Percentiles rank a stretch among this genome's conserved stretches.
Conservation (phyloP, 208 protist genomes). For the Wallacemonas sp. region DNA sequence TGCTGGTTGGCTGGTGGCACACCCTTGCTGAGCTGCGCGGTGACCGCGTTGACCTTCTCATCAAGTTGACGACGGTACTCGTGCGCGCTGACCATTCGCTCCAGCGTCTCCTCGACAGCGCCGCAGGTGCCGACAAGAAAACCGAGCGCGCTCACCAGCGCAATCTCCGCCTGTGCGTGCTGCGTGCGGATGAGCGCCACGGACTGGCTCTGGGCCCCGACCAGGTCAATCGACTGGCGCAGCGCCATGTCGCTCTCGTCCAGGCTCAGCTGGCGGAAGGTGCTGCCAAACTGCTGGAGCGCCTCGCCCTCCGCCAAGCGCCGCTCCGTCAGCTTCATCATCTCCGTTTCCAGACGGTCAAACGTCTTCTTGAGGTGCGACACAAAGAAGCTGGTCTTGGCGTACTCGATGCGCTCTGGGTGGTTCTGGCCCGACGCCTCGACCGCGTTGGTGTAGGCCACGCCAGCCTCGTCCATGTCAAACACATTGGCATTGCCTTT, state of each 20-base stretch:
- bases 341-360: constrained; percentile 42
- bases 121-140: constrained; percentile 87
- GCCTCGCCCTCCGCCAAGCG: constrained; percentile 14
- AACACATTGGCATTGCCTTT: background rate
- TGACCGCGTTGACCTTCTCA: constrained; percentile 25
- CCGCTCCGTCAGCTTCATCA: constrained; percentile 43
- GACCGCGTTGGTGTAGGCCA: background rate
- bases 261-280: constrained; percentile 47
- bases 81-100: constrained; percentile 38
- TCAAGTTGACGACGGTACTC: constrained; percentile 40
- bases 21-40: constrained; percentile 27
- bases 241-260: constrained; percentile 61
- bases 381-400: constrained; percentile 18
- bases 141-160: constrained; percentile 78
- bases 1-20: constrained; percentile 5
- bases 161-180: constrained; percentile 70
- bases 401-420: constrained; percentile 9
- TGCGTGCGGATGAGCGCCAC: constrained; percentile 55
- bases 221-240: constrained; percentile 43
- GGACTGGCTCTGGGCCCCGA: constrained; percentile 63
- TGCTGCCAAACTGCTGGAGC: constrained; percentile 51
- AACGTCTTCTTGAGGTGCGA: constrained; percentile 30
- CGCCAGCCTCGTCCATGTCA: constrained; percentile 13
- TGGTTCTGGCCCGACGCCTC: constrained; percentile 10
- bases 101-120: constrained; percentile 66